Conservation (phyloP, 345 rosid species). For the Salix purpurea region DNA sequence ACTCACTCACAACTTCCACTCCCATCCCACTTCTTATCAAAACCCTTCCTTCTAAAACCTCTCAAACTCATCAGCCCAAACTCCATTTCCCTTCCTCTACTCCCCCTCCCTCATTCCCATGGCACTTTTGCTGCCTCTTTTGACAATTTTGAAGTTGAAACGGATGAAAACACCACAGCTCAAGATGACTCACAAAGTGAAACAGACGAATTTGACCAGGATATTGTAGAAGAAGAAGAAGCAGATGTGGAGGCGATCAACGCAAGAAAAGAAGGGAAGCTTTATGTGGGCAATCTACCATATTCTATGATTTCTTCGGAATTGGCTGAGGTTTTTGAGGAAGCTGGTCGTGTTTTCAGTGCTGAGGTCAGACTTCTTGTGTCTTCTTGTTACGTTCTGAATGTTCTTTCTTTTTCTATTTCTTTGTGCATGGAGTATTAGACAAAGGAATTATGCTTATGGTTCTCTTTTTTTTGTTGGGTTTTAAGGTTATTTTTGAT, state of each 20-base stretch:
- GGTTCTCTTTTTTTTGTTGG: background rate
- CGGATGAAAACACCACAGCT: conserved; percentile 20
- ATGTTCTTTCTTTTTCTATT: background rate
- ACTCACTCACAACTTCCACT: conserved; percentile 9
- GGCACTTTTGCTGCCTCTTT: conserved; percentile 31
- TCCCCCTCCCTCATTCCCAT: conserved; percentile 26
- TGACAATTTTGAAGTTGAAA: conserved; percentile 28
- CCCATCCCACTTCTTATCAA: conserved; percentile 22
- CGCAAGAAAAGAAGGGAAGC: conserved; percentile 50
- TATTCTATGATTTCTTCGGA: conserved; percentile 64
- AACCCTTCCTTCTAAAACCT: conserved; percentile 31
- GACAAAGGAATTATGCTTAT: background rate
- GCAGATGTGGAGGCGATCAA: conserved; percentile 21
- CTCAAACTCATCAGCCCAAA: conserved; percentile 35
- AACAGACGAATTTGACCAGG: conserved; percentile 20
- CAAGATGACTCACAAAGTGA: conserved; percentile 25
- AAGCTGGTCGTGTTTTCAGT: conserved; percentile 66
- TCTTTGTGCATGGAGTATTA: background rate
- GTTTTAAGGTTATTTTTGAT: conserved; percentile 64
- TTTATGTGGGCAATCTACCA: conserved; percentile 82
- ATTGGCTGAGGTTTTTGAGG: conserved; percentile 54
- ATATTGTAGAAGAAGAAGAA: conserved; percentile 17
- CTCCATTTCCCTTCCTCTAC: conserved; percentile 20
- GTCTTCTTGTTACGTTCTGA: background rate
- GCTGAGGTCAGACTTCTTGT: conserved; percentile 52